phyloP scores from a whole-genome alignment of 345 rosid genomes.

The Microthlaspi erraticum region DNA sequence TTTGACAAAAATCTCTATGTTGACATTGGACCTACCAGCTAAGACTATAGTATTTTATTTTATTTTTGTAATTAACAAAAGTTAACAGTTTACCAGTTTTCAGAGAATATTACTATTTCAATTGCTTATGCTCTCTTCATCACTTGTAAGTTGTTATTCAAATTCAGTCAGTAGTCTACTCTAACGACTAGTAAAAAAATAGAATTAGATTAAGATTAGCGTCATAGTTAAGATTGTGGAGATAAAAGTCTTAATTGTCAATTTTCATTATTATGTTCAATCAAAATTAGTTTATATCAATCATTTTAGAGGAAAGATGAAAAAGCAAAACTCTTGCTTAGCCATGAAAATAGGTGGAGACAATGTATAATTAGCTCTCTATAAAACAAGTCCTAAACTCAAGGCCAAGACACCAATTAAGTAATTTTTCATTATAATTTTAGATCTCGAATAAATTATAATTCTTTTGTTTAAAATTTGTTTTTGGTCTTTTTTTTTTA shows the following conservation, averaged over 20 bases:
- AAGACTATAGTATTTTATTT: slow-evolving; percentile 5
- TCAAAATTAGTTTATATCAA: slow-evolving; percentile 18
- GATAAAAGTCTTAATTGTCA: background rate
- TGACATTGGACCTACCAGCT: slow-evolving; percentile 34
- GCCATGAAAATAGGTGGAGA: slow-evolving; percentile 44
- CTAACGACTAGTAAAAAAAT: background rate
- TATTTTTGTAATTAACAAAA: no score
- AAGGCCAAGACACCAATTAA: slow-evolving; percentile 44
- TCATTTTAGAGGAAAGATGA: slow-evolving; percentile 31
- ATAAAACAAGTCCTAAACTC: slow-evolving; percentile 42
- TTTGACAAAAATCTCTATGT: background rate
- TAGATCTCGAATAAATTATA: slow-evolving; percentile 37
- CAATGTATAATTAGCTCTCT: slow-evolving; percentile 45
- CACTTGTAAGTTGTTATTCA: slow-evolving; percentile 7
- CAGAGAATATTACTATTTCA: no score
- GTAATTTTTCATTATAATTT: slow-evolving; percentile 30
- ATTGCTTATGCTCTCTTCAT: background rate
- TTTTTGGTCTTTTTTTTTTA: background rate
- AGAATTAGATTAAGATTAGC: background rate
- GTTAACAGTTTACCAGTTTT: no score
- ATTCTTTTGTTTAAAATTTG: background rate
- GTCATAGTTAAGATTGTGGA: background rate
- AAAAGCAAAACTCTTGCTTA: slow-evolving; percentile 44
- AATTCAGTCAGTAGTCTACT: background rate
- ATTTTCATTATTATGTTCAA: background rate